phyloP scores from a whole-genome alignment of 805 yeast species.

The Sungouiozyma intestinalis region DNA sequence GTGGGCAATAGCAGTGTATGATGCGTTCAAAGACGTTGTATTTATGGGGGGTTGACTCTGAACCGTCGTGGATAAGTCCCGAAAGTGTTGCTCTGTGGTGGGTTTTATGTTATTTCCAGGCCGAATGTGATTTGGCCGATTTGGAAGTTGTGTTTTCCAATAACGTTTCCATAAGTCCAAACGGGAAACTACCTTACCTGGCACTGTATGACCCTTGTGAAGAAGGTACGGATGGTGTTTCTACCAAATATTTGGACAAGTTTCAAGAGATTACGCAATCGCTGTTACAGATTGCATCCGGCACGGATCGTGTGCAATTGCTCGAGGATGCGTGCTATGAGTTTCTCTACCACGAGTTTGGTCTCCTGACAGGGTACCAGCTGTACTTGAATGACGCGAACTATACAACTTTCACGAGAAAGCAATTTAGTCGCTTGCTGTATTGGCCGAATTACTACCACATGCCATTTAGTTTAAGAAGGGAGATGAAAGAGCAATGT shows the following conservation, averaged over 20 bases:
- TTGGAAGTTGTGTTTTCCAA: constrained; percentile 42
- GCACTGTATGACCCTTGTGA: constrained; percentile 9
- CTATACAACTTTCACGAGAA: constrained; percentile 51
- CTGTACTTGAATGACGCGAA: constrained; percentile 45
- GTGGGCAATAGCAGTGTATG: too few species aligned
- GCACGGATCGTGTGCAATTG: neutral
- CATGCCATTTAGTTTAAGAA: constrained; percentile 35
- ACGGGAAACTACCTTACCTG: constrained; percentile 42
- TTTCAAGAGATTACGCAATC: constrained; percentile 7
- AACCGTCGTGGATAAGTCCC: constrained; percentile 20
- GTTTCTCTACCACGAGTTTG: constrained; percentile 33
- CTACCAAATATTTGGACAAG: constrained; percentile 8
- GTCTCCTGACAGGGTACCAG: constrained; percentile 44
- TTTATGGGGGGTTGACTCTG: constrained; percentile 21
- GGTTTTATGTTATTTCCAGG: constrained; percentile 10
- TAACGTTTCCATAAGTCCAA: constrained; percentile 44
- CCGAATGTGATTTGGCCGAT: constrained; percentile 2
- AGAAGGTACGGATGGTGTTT: constrained; percentile 5
- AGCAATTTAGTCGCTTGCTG: constrained; percentile 39
- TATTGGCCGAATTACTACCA: constrained; percentile 72
- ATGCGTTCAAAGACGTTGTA: constrained; percentile 7
- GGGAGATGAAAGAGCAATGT: constrained; percentile 11
- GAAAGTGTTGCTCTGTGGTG: constrained; percentile 25
- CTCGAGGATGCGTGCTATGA: constrained; percentile 5
- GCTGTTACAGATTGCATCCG: neutral